These are phyloP conservation scores for Wickerhamiella slavikovae DNA, from an alignment of 805 yeast species.

Conservation along the genomic window DNA sequence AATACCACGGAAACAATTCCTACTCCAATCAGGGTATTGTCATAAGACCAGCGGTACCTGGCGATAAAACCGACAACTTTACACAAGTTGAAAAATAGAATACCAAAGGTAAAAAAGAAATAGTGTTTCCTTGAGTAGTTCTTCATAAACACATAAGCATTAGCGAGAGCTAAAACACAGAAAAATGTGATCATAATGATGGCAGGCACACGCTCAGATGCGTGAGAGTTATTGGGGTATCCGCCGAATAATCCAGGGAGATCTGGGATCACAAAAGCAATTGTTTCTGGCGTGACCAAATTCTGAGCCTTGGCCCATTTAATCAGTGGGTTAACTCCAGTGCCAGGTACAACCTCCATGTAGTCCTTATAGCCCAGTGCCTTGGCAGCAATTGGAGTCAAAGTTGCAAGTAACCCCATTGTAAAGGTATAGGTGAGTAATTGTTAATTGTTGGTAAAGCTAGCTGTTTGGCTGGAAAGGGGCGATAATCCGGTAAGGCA, in stretches of 20 bases:
- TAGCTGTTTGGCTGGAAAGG: too few relatives aligned
- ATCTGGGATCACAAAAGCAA: conserved; percentile 9
- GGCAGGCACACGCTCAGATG: conserved; percentile 37
- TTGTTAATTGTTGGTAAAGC: too few relatives aligned
- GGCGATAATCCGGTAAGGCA: too few relatives aligned
- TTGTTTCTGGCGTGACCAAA: conserved; percentile 5
- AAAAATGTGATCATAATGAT: conserved; percentile 37
- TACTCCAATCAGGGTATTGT: conserved; percentile 23
- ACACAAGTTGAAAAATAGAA: conserved; percentile 31
- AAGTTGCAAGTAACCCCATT: conserved; percentile 4
- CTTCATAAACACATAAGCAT: conserved; percentile 25
- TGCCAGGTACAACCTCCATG: conserved; percentile 12
- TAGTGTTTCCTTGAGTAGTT: conserved; percentile 37
- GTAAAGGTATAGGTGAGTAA: too few relatives aligned
- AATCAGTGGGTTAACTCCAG: conserved; percentile 13
- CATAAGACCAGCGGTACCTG: conserved; percentile 39
- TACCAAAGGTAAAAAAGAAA: conserved; percentile 33
- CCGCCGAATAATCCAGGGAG: conserved; percentile 33
- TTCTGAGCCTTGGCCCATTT: conserved; percentile 6
- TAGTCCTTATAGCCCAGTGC: conserved; percentile 6
- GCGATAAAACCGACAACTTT: conserved; percentile 38
- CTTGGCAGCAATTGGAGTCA: conserved; percentile 9
- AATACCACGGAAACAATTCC: conserved; percentile 42
- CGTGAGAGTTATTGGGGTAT: conserved; percentile 18
- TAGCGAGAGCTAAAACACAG: conserved; percentile 26